Percentiles rank a stretch among this genome's conserved stretches.
Conservation (phyloP, 2,329 filamentous ascomycete genomes). For the Colletotrichum caudatum region DNA sequence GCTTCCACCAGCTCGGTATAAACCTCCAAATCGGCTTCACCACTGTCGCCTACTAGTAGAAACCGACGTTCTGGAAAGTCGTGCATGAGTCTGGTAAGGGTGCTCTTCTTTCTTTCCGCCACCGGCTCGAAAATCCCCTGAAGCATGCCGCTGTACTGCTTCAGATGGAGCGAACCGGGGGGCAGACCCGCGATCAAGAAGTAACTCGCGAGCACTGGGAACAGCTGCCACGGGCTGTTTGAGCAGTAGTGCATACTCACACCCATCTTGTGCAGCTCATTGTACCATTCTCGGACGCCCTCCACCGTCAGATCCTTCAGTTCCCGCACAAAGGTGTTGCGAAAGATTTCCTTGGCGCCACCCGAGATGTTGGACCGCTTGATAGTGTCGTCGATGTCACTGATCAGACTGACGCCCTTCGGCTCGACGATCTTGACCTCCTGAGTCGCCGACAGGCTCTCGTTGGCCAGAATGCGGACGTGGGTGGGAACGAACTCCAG, state of each 20-base stretch:
- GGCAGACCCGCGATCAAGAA: conserved; percentile 86
- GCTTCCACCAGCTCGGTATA: conserved; percentile 93
- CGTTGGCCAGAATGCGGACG: conserved; percentile 86
- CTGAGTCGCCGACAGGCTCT: conserved; percentile 84
- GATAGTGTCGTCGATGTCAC: conserved; percentile 97
- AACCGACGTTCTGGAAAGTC: conserved; percentile 94
- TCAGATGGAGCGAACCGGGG: conserved; percentile 90
- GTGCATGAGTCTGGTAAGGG: conserved; percentile 83
- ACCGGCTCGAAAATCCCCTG: conserved; percentile 99
- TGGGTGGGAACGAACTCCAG: conserved; percentile 93
- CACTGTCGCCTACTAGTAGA: conserved; percentile 92
- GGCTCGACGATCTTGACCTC: conserved; percentile 82
- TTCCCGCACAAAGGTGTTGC: conserved; percentile 94
- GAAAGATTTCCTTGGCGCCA: conserved; percentile 93
- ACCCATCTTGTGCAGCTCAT: conserved; percentile 78
- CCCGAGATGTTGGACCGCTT: conserved; percentile 92
- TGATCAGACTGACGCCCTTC: conserved; percentile 89
- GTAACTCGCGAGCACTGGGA: conserved; percentile 86
- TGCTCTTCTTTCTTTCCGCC: conserved; percentile 91
- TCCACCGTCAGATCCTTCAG: conserved; percentile 84
- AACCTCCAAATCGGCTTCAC: conserved; percentile 95
- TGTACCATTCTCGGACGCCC: conserved; percentile 93
- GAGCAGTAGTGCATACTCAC: conserved; percentile 97
- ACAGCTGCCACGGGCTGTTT: conserved; percentile 99
- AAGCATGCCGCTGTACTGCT: conserved; percentile 96